A percentile compares a stretch with the other conserved stretches of the same genome.
phyloP scores from a whole-genome alignment of 2,329 filamentous ascomycete genomes.

The Diaporthe sp. region DNA sequence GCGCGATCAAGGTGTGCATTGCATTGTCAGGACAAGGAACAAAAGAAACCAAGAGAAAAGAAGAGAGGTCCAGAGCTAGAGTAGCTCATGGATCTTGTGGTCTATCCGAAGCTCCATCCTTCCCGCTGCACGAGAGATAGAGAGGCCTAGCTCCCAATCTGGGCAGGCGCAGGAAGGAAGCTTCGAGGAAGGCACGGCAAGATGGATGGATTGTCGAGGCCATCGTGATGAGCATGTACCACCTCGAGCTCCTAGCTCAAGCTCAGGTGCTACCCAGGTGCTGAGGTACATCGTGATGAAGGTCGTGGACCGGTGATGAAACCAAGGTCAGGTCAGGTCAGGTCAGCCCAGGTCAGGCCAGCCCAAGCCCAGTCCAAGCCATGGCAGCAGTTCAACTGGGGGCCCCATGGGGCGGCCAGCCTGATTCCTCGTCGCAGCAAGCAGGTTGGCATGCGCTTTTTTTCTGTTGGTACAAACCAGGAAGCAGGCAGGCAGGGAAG shows the following conservation, averaged over 20 bases:
- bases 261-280: neutral
- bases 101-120: neutral
- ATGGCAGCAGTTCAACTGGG: constrained; percentile 6
- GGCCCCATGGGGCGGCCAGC: neutral
- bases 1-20: neutral
- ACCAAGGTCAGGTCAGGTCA: constrained; percentile 22
- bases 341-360: neutral
- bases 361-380: neutral
- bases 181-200: neutral
- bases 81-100: neutral
- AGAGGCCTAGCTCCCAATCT: neutral
- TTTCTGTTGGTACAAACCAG: neutral
- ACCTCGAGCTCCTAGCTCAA: neutral
- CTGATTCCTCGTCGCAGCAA: neutral
- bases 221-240: neutral
- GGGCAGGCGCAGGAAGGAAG: neutral
- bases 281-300: constrained; percentile 6
- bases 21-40: neutral
- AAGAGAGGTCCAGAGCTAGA: neutral
- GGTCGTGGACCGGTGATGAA: neutral
- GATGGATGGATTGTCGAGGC: neutral
- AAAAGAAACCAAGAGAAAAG: neutral
- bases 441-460: neutral
- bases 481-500: neutral
- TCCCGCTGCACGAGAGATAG: neutral